Conservation (phyloP, 192 early-diverging fungal species). For the Diversispora eburnea region DNA sequence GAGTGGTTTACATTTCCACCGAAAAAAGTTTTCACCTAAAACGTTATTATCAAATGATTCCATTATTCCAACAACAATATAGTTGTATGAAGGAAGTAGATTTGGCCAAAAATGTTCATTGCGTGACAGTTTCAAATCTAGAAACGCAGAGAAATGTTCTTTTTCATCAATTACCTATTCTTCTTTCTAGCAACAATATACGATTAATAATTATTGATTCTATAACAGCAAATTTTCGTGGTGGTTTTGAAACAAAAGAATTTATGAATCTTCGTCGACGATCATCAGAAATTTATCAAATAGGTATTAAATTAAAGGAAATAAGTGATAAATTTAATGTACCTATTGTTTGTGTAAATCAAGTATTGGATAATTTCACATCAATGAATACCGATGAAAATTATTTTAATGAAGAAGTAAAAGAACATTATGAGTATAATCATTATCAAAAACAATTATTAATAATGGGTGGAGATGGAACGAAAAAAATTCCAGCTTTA, state of each 20-base stretch:
- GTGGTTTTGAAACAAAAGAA: constrained; percentile 29
- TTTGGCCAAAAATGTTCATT: constrained; percentile 53
- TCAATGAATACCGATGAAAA: background rate
- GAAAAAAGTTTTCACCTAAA: constrained; percentile 64
- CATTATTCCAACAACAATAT: constrained; percentile 25
- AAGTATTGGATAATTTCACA: constrained; percentile 60
- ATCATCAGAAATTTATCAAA: constrained; percentile 50
- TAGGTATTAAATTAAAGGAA: constrained; percentile 60
- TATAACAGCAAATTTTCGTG: constrained; percentile 73
- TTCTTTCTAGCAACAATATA: constrained; percentile 52
- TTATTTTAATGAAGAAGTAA: background rate
- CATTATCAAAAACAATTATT: constrained; percentile 26
- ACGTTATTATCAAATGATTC: constrained; percentile 53
- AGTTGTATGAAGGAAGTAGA: constrained; percentile 29
- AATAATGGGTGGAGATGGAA: constrained; percentile 16
- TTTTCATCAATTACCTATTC: constrained; percentile 66
- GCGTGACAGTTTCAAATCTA: constrained; percentile 62
- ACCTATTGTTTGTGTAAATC: constrained; percentile 78
- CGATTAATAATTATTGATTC: constrained; percentile 84
- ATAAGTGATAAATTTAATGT: constrained; percentile 59
- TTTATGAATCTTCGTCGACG: constrained; percentile 35
- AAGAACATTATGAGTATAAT: constrained; percentile 15
- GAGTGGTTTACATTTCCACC: constrained; percentile 66
- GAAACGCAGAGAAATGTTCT: constrained; percentile 72
- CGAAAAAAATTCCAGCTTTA: constrained; percentile 60